These are phyloP conservation scores for Irpex sp. DNA, from an alignment of 1,284 basidiomycete species.

Conservation along the genomic window DNA sequence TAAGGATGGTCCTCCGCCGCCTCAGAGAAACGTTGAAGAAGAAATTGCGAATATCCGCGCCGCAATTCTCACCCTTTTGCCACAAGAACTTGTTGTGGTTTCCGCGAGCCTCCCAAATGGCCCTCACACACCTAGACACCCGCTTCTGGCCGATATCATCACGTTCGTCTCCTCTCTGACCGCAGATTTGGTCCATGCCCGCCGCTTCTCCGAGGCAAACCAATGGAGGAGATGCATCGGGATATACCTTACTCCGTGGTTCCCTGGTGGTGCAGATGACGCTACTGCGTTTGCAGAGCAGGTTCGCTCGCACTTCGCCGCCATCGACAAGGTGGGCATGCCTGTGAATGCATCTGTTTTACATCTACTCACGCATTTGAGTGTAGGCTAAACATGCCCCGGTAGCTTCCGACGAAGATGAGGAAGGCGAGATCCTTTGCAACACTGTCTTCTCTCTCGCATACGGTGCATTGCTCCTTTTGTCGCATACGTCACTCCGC, in stretches of 20 bases:
- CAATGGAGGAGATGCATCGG: conserved; percentile 77
- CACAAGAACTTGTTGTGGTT: conserved; percentile 41
- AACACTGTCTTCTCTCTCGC: conserved; percentile 95
- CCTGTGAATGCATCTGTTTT: not conserved
- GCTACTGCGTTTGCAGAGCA: conserved; percentile 55
- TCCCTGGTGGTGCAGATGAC: conserved; percentile 39
- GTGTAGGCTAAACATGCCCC: conserved; percentile 51
- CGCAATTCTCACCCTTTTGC: conserved; percentile 59
- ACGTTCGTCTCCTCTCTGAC: conserved; percentile 74
- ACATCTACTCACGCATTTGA: not conserved
- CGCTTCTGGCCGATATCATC: conserved; percentile 49
- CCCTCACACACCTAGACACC: conserved; percentile 43
- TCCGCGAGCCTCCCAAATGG: conserved; percentile 44
- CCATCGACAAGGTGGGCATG: conserved; percentile 61
- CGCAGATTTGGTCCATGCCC: conserved; percentile 72
- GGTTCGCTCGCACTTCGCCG: conserved; percentile 71
- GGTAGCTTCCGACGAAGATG: conserved; percentile 43
- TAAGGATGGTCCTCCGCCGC: conserved; percentile 56
- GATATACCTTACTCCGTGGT: conserved; percentile 69
- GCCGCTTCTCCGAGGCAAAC: conserved; percentile 59
- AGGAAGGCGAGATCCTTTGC: conserved; percentile 86
- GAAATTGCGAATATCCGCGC: conserved; percentile 57
- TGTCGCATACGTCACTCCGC: conserved; percentile 93
- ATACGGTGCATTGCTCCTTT: conserved; percentile 91
- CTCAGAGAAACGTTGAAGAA: conserved; percentile 62